Percentiles rank a stretch among this genome's conserved stretches.
phyloP scores from a whole-genome alignment of 345 rosid genomes.

The Murraya koenigii region DNA sequence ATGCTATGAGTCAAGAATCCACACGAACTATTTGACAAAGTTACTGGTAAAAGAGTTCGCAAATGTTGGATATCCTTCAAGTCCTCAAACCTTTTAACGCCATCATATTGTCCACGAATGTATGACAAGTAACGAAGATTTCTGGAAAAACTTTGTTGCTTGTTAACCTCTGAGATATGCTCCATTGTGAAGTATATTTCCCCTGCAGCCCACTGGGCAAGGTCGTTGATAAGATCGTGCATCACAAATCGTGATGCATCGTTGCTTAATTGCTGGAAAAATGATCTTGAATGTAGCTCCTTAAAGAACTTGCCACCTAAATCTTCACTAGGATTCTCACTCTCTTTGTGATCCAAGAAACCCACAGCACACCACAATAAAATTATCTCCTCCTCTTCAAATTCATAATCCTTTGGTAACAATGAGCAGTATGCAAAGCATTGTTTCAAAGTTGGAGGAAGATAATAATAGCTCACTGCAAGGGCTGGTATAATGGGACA shows the following conservation, averaged over 20 bases:
- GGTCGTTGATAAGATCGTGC: constrained; percentile 13
- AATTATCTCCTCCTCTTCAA: background rate
- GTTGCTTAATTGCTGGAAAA: background rate
- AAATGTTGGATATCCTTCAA: background rate
- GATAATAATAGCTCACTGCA: background rate
- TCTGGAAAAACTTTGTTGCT: background rate
- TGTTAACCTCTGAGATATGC: background rate
- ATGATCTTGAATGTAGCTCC: background rate
- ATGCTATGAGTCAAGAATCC: background rate
- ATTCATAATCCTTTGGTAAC: constrained; percentile 12
- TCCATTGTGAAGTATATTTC: background rate
- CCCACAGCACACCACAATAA: constrained; percentile 10
- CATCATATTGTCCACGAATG: background rate
- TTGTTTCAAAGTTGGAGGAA: background rate
- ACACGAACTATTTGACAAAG: fast-evolving
- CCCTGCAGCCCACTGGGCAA: background rate
- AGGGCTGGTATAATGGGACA: background rate
- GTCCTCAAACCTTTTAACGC: background rate
- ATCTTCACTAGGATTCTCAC: background rate
- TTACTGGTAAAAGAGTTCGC: background rate
- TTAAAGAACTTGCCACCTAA: background rate
- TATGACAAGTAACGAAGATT: background rate
- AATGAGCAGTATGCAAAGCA: constrained; percentile 11
- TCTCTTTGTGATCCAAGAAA: background rate
- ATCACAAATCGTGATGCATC: background rate